A percentile compares a stretch with the other conserved stretches of the same genome.
Evolutionary conservation across 2,329 filamentous ascomycete genomes (phyloP).

Genomic region (Fusarium albosuccineum): DNA sequence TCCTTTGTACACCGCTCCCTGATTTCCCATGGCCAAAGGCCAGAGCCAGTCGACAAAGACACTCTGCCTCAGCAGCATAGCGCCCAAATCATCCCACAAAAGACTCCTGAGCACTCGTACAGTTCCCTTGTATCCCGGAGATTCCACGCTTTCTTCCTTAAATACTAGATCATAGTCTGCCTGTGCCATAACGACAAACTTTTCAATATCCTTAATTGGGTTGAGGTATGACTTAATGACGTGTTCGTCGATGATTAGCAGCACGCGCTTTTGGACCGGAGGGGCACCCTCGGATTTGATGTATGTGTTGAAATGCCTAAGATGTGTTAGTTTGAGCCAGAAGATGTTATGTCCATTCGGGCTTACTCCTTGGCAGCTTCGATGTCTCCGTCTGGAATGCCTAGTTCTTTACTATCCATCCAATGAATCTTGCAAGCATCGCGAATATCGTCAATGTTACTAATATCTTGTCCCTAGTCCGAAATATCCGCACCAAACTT

Average conservation of each 20-base stretch:
- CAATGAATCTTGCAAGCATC: constrained; percentile 38
- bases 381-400: constrained; percentile 33
- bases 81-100: constrained; percentile 43
- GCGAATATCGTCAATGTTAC: constrained; percentile 22
- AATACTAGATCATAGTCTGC: not conserved
- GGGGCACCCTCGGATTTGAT: not conserved
- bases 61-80: constrained; percentile 50
- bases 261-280: not conserved
- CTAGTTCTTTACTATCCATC: constrained; percentile 36
- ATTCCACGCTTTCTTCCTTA: not conserved
- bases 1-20: constrained; percentile 34
- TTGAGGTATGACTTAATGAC: constrained; percentile 44
- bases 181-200: constrained; percentile 41
- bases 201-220: not conserved
- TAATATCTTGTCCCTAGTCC: constrained; percentile 43
- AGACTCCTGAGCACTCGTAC: constrained; percentile 41
- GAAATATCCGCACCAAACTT: constrained; percentile 44
- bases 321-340: not conserved
- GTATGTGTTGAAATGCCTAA: constrained; percentile 21
- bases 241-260: constrained; percentile 43
- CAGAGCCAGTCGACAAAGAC: constrained; percentile 32
- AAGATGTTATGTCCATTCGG: rapidly evolving
- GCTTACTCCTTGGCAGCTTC: constrained; percentile 41
- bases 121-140: constrained; percentile 38
- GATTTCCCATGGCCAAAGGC: constrained; percentile 41